Evolutionary conservation across 805 yeast species (phyloP), one percentile per base, ranked within the genome.

Genomic region (Saccharomycopsis microspora): DNA sequence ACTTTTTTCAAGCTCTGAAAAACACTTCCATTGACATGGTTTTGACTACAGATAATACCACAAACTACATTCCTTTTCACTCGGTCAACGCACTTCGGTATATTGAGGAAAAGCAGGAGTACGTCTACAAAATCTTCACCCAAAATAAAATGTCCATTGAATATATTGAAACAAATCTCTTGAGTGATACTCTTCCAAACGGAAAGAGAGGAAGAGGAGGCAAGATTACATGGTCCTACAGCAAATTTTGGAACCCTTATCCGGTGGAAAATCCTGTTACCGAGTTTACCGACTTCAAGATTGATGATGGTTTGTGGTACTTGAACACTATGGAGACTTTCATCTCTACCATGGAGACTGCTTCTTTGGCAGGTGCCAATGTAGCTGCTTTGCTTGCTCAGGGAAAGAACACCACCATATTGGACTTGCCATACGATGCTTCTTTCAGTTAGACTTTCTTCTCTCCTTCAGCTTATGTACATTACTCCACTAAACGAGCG

Each of bases 291-390:
- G 55, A 53, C 27, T 63, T 69, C 39, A 55, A 60, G 31, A 43
- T 69, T 3, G 63, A 54, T 5, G 54, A 51, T 3, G 63, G 62
- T 1, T 50, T 72, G 6, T 73, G 69, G 68, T 71, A 71, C 48
- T 54, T 71, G 51, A 71, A 69, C 51, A 60, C 65, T 1, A 70
- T 74, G 60, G 79, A 74, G 51, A 57, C 63, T 5, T 66, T 74
- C 40, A 63, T 71, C 45, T 69, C 75, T 47, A 74, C 78, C 0
- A 71, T 74, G 77, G 79, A 74, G 52, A 72, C 79, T 0, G 61
- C 70, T 9, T 70, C 75, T 1, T 54, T 74, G 32, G 68, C 72
- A 1, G 78, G 77, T 29, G 74, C 75, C 19, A 67, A 67, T 47
- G 72, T 69, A 30, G 78, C 78, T 3, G 72, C 67, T 1, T 56